These are phyloP conservation scores for Beauveria varroae DNA, from an alignment of 2,329 filamentous ascomycete genomes.

Conservation along the genomic window DNA sequence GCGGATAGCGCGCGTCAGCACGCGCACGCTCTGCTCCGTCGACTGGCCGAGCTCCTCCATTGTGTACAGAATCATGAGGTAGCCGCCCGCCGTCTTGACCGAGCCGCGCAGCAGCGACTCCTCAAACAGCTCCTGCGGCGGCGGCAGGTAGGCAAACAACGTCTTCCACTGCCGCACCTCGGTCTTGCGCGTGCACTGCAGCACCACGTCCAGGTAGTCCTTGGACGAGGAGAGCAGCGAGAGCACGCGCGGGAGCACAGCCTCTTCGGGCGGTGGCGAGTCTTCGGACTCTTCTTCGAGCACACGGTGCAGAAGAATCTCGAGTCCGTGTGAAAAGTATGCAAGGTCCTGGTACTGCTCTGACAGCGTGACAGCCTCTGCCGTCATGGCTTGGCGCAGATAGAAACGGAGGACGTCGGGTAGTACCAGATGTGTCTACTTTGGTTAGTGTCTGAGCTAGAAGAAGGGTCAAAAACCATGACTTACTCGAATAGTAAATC, in stretches of 20 bases:
- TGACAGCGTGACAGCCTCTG: conserved; percentile 72
- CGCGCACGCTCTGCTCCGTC: conserved; percentile 69
- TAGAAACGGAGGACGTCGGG: conserved; percentile 80
- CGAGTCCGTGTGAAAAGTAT: conserved; percentile 89
- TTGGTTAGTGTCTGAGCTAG: neutral
- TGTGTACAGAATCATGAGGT: conserved; percentile 89
- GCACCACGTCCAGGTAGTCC: conserved; percentile 87
- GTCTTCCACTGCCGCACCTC: conserved; percentile 93
- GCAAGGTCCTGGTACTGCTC: conserved; percentile 79
- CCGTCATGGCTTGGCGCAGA: conserved; percentile 66
- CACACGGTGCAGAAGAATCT: conserved; percentile 86
- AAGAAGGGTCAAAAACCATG: neutral
- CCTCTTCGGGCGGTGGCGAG: conserved; percentile 52
- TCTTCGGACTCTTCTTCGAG: conserved; percentile 89
- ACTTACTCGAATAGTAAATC: conserved; percentile 77
- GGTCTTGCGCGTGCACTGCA: conserved; percentile 95
- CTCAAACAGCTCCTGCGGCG: conserved; percentile 87
- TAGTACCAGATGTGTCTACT: conserved; percentile 82
- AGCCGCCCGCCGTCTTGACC: conserved; percentile 91
- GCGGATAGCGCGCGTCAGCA: conserved; percentile 72
- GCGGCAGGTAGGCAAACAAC: conserved; percentile 83
- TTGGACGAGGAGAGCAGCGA: conserved; percentile 65
- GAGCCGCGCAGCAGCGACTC: conserved; percentile 78
- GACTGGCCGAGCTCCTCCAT: conserved; percentile 62
- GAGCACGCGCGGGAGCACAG: conserved; percentile 56